A percentile compares a stretch with the other conserved stretches of the same genome.
phyloP scores from a whole-genome alignment of 192 early-diverging fungal species.

The Lunasporangiospora selenospora region DNA sequence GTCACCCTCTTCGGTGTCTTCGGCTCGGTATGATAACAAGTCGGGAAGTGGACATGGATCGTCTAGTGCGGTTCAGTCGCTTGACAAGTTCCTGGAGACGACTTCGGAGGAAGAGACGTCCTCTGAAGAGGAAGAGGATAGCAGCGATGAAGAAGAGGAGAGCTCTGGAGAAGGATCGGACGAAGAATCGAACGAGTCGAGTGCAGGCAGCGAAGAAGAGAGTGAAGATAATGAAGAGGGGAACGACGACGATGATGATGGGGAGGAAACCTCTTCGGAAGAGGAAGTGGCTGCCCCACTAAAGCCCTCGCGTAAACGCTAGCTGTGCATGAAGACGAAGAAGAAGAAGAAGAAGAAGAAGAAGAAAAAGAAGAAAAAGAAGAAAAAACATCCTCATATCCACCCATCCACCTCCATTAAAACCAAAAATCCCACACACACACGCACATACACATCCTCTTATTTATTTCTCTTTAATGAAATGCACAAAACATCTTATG shows the following conservation, averaged over 20 bases:
- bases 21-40: slow-evolving; percentile 22
- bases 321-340: too few relatives aligned
- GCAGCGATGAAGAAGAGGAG: slow-evolving; percentile 45
- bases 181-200: background rate
- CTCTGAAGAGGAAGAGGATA: slow-evolving; percentile 51
- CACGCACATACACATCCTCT: too few relatives aligned
- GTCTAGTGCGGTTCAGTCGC: slow-evolving; percentile 54
- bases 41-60: slow-evolving; percentile 43
- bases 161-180: slow-evolving; percentile 1
- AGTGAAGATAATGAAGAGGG: slow-evolving; percentile 13
- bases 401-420: too few relatives aligned
- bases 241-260: slow-evolving; percentile 25
- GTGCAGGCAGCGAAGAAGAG: background rate
- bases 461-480: too few relatives aligned
- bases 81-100: slow-evolving; percentile 52
- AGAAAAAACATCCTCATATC: too few relatives aligned
- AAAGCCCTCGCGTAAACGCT: too few relatives aligned
- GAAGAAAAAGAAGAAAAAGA: too few relatives aligned
- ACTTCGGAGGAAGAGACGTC: slow-evolving; percentile 41
- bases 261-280: slow-evolving; percentile 30
- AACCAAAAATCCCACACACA: too few relatives aligned
- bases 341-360: too few relatives aligned
- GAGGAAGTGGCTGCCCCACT: slow-evolving; percentile 36
- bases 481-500: too few relatives aligned
- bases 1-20: background rate